These are phyloP conservation scores for Colletotrichum limetticola DNA, from an alignment of 2,329 filamentous ascomycete species.

Conservation along the genomic window DNA sequence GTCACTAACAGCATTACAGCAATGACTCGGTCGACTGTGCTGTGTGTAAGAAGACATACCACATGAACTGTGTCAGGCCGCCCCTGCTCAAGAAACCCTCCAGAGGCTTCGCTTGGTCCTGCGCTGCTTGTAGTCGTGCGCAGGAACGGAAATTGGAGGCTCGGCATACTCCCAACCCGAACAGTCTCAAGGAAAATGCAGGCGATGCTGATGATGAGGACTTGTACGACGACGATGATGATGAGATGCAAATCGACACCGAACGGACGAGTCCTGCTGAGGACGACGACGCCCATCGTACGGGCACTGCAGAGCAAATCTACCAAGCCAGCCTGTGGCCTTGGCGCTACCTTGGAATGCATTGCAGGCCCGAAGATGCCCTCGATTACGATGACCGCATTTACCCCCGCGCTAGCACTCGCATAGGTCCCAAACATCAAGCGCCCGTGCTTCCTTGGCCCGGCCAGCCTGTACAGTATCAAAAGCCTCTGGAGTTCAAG, in stretches of 20 bases:
- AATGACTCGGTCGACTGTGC: conserved; percentile 97
- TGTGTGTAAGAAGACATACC: conserved; percentile 93
- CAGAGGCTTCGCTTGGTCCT: conserved; percentile 97
- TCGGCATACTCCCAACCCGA: conserved; percentile 78
- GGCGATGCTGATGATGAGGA: conserved; percentile 75
- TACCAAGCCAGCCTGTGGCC: conserved; percentile 96
- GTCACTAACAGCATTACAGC: conserved; percentile 54
- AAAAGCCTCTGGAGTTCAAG: conserved; percentile 88
- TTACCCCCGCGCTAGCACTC: conserved; percentile 93
- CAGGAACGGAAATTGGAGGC: conserved; percentile 94
- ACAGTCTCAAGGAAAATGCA: conserved; percentile 69
- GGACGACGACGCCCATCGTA: conserved; percentile 63
- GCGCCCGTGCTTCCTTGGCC: conserved; percentile 87
- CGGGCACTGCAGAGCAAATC: conserved; percentile 84
- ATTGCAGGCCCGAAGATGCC: conserved; percentile 94
- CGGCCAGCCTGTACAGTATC: conserved; percentile 87
- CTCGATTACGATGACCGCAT: conserved; percentile 98
- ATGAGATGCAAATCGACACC: conserved; percentile 67
- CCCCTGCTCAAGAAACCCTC: conserved; percentile 95
- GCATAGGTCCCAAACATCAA: conserved; percentile 91
- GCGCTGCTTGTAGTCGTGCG: conserved; percentile 93
- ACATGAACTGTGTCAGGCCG: conserved; percentile 97
- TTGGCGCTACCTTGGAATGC: conserved; percentile 93
- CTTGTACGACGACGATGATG: conserved; percentile 76
- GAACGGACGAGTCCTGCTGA: conserved; percentile 72